Conservation (phyloP, 208 protist genomes). For the Leishmania turanica region DNA sequence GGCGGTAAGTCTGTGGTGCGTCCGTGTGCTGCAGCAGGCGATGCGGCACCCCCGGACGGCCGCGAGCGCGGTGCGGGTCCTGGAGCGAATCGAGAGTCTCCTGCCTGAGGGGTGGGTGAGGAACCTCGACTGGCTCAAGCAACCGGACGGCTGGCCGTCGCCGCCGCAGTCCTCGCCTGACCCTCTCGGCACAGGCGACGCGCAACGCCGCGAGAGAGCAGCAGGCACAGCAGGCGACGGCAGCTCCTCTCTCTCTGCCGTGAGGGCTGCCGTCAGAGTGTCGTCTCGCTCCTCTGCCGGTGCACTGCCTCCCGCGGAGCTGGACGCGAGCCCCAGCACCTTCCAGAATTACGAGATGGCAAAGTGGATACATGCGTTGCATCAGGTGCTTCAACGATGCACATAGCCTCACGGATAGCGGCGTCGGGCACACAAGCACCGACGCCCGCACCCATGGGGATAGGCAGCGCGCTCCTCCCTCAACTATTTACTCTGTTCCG, state of each 20-base stretch:
- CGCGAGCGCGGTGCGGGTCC: conserved; percentile 6
- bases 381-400: conserved; percentile 25
- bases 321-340: conserved; percentile 27
- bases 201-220: not conserved
- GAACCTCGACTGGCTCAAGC: not conserved
- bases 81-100: conserved; percentile 14
- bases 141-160: not conserved
- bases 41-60: conserved; percentile 14
- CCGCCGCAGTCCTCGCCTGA: not conserved
- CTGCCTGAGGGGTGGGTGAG: not conserved
- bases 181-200: not conserved
- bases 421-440: not conserved
- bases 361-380: conserved; percentile 28
- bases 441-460: not conserved
- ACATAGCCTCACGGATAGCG: not conserved
- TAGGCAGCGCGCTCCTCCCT: not conserved
- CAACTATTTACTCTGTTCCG: not conserved
- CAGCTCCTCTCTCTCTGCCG: not conserved
- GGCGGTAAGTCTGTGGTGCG: conserved; percentile 29
- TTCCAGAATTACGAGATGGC: conserved; percentile 36
- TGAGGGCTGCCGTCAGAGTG: not conserved
- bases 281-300: not conserved
- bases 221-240: not conserved
- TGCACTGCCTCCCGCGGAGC: conserved; percentile 5
- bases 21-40: conserved; percentile 30